phyloP scores from a whole-genome alignment of 2,329 filamentous ascomycete genomes.

The Botryotinia globosa region DNA sequence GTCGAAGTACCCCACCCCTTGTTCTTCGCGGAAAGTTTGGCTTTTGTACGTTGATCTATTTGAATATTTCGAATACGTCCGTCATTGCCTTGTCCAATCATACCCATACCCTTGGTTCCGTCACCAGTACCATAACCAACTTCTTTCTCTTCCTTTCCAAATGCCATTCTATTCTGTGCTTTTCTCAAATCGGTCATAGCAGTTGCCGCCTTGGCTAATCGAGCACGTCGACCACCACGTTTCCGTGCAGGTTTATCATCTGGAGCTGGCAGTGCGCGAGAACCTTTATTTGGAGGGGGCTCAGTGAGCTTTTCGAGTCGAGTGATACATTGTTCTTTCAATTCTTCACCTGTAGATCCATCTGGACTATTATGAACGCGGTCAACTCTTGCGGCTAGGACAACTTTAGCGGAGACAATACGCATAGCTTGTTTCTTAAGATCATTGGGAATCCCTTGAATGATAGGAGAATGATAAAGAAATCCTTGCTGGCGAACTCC shows the following conservation, averaged over 20 bases:
- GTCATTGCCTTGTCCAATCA: slow-evolving; percentile 87
- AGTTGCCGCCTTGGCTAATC: slow-evolving; percentile 94
- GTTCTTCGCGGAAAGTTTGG: slow-evolving; percentile 91
- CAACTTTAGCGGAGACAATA: slow-evolving; percentile 88
- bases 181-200: slow-evolving; percentile 97
- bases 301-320: slow-evolving; percentile 91
- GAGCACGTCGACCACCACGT: slow-evolving; percentile 81
- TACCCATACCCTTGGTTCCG: slow-evolving; percentile 82
- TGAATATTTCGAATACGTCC: slow-evolving; percentile 86
- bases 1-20: slow-evolving; percentile 85
- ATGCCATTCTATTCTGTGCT: slow-evolving; percentile 92
- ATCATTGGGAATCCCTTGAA: slow-evolving; percentile 79
- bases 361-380: slow-evolving; percentile 77
- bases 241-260: slow-evolving; percentile 95
- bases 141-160: slow-evolving; percentile 93
- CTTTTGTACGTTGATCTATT: slow-evolving; percentile 88
- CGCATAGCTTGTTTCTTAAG: slow-evolving; percentile 92
- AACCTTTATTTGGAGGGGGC: slow-evolving; percentile 83
- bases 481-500: slow-evolving; percentile 89
- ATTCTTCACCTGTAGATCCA: slow-evolving; percentile 76
- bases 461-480: slow-evolving; percentile 86
- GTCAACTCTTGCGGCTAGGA: slow-evolving; percentile 89
- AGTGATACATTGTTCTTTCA: slow-evolving; percentile 79
- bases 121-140: slow-evolving; percentile 87
- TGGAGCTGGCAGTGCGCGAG: slow-evolving; percentile 81